Evolutionary conservation across 345 rosid species (phyloP).

Genomic region (Acer negundo): DNA sequence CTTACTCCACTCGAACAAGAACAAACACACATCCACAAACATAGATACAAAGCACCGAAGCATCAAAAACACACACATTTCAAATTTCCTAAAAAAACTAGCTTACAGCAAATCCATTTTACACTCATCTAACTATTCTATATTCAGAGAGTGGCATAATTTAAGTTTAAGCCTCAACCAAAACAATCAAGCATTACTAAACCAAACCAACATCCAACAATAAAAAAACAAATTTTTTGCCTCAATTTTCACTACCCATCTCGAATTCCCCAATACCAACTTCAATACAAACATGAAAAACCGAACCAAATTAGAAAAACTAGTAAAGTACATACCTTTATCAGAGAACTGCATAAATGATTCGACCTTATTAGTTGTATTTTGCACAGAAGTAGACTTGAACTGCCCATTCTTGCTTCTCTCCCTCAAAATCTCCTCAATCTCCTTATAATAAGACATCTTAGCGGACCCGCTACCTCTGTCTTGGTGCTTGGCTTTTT

Average conservation of each 20-base stretch:
- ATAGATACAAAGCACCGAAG: not conserved
- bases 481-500: slow-evolving; percentile 88
- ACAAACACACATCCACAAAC: not conserved
- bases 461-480: slow-evolving; percentile 80
- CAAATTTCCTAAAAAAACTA: not conserved
- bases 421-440: slow-evolving; percentile 90
- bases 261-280: not conserved
- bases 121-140: not conserved
- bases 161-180: not conserved
- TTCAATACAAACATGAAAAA: not conserved
- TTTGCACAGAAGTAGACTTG: slow-evolving; percentile 38
- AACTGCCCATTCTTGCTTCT: slow-evolving; percentile 72
- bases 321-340: slow-evolving; percentile 56
- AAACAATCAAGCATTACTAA: not conserved
- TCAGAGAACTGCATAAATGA: slow-evolving; percentile 87
- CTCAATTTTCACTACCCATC: not conserved
- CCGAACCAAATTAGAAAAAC: not conserved
- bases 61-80: not conserved
- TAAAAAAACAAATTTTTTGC: not conserved
- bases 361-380: slow-evolving; percentile 58
- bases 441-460: slow-evolving; percentile 94
- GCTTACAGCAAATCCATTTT: not conserved
- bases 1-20: slow-evolving; percentile 10
- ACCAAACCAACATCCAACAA: not conserved
- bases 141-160: not conserved